phyloP scores from a whole-genome alignment of 805 yeast genomes.

The Lachancea sp. region DNA sequence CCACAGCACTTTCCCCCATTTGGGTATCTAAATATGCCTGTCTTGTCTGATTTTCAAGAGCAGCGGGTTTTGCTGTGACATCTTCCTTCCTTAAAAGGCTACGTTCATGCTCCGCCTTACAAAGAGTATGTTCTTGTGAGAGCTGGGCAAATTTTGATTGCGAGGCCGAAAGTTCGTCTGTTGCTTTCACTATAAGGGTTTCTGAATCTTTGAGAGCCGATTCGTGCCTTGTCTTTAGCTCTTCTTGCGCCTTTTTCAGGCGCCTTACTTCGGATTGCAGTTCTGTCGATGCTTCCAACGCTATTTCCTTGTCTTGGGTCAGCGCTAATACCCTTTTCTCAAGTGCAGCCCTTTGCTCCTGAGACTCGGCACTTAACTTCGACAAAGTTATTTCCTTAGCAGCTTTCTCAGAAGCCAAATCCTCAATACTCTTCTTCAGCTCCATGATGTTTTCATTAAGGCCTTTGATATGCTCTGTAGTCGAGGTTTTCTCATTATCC shows the following conservation, averaged over 20 bases:
- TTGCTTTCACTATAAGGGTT: not conserved
- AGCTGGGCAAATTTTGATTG: not conserved
- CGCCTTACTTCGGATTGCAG: not conserved
- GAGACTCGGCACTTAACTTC: not conserved
- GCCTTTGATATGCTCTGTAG: not conserved
- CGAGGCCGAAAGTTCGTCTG: not conserved
- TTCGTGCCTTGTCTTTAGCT: not conserved
- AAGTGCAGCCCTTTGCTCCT: not conserved
- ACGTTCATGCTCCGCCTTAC: not conserved
- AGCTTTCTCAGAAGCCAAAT: not conserved
- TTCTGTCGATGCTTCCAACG: constrained; percentile 5
- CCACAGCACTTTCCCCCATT: not conserved
- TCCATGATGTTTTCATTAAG: not conserved
- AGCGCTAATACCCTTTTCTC: not conserved
- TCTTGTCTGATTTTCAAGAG: not conserved
- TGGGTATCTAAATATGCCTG: not conserved
- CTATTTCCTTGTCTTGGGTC: constrained; percentile 1
- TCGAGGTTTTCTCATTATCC: not conserved
- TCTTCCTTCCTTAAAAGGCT: constrained; percentile 8
- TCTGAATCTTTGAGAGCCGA: not conserved
- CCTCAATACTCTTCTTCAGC: not conserved
- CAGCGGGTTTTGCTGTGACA: not conserved
- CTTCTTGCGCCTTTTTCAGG: not conserved
- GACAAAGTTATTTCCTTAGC: not conserved
- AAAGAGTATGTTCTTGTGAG: not conserved